Evolutionary conservation across 2,329 filamentous ascomycete species (phyloP).

Genomic region (Ascochyta fabae): DNA sequence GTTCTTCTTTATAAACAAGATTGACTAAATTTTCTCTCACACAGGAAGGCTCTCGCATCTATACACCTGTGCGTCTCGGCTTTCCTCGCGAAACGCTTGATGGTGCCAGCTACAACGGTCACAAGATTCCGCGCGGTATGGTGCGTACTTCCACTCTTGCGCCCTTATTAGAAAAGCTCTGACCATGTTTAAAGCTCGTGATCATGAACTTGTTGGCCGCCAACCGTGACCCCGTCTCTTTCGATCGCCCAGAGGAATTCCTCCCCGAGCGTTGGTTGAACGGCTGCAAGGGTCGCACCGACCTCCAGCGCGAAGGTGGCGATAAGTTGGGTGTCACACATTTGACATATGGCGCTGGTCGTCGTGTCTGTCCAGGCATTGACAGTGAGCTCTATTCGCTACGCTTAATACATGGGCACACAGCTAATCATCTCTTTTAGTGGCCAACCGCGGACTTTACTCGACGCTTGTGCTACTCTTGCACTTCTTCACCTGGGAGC

Average conservation of each 20-base stretch:
- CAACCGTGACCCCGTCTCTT: not conserved
- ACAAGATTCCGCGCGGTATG: conserved; percentile 1
- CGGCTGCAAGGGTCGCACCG: not conserved
- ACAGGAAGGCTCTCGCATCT: conserved; percentile 20
- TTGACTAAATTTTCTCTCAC: not conserved
- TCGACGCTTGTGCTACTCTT: conserved; percentile 23
- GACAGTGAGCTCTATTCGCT: not conserved
- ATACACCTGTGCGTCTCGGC: conserved; percentile 18
- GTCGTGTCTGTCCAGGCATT: conserved; percentile 1
- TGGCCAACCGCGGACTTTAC: conserved; percentile 25
- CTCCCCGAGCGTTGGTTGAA: conserved; percentile 1
- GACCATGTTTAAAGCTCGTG: not conserved
- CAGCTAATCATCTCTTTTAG: not conserved
- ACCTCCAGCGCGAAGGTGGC: not conserved
- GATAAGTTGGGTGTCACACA: conserved; percentile 7
- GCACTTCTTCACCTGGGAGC: conserved; percentile 26
- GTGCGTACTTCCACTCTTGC: not conserved
- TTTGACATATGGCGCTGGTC: conserved; percentile 1
- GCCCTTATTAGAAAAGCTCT: no score
- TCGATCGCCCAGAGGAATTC: not conserved
- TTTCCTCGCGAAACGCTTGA: not conserved
- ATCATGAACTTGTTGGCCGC: conserved; percentile 2
- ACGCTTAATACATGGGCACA: not conserved
- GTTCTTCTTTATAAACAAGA: no score
- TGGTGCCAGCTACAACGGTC: not conserved